These are phyloP conservation scores for Purpureocillium takamizusanense DNA, from an alignment of 2,329 filamentous ascomycete genomes.

Conservation along the genomic window DNA sequence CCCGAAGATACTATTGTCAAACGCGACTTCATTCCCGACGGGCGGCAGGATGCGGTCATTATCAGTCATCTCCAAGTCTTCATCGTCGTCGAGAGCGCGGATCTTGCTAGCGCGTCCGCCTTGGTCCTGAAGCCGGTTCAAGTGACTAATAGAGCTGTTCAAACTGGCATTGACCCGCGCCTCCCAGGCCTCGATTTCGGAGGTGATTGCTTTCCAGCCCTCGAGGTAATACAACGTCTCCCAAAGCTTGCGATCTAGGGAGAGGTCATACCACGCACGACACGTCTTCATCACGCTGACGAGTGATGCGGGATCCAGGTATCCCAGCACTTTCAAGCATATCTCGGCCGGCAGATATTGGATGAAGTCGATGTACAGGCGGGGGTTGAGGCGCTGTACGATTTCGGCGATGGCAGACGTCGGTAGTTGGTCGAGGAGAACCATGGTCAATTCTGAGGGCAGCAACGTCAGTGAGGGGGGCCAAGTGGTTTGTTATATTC, in stretches of 20 bases:
- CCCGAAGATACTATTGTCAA: slow-evolving; percentile 23
- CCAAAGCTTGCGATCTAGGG: slow-evolving; percentile 81
- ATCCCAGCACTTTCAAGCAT: slow-evolving; percentile 79
- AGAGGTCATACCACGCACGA: slow-evolving; percentile 70
- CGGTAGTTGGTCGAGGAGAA: slow-evolving; percentile 66
- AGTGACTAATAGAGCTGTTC: slow-evolving; percentile 26
- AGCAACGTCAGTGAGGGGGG: neutral
- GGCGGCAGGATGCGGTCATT: slow-evolving; percentile 16
- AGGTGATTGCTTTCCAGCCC: slow-evolving; percentile 68
- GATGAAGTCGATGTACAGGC: slow-evolving; percentile 90
- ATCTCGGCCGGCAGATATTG: slow-evolving; percentile 80
- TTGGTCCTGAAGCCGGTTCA: slow-evolving; percentile 34
- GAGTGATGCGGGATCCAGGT: slow-evolving; percentile 73
- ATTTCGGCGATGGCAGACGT: slow-evolving; percentile 74
- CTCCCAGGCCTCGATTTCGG: slow-evolving; percentile 61
- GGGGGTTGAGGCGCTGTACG: slow-evolving; percentile 68
- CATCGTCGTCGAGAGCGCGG: slow-evolving; percentile 38
- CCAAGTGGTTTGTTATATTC: neutral
- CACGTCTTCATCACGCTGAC: slow-evolving; percentile 73
- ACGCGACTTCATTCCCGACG: slow-evolving; percentile 12
- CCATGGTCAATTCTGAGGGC: slow-evolving; percentile 65
- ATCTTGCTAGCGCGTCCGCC: slow-evolving; percentile 47
- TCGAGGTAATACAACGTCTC: slow-evolving; percentile 72
- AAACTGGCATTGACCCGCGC: slow-evolving; percentile 41
- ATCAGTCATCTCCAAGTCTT: slow-evolving; percentile 41